Percentiles rank a stretch among this genome's conserved stretches.
These are phyloP conservation scores for Borovskyia barvae DNA, from an alignment of 208 protist genomes.

Conservation along the genomic window DNA sequence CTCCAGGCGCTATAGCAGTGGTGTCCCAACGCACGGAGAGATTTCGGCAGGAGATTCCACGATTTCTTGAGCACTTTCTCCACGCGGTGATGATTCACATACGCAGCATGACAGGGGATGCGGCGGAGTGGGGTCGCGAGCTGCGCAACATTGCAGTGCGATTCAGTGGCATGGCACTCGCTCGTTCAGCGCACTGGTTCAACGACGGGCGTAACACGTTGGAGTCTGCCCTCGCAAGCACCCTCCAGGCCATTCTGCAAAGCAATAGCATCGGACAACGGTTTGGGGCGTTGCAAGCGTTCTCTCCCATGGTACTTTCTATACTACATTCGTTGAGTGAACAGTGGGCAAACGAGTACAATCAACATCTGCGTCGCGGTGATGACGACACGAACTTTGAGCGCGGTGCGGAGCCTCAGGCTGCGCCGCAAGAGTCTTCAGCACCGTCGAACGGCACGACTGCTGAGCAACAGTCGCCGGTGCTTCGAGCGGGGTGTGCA, in stretches of 20 bases:
- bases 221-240: slow-evolving; percentile 3
- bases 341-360: slow-evolving; percentile 27
- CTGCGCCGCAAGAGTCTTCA: neutral
- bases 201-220: slow-evolving; percentile 8
- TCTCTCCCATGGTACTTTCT: slow-evolving; percentile 8
- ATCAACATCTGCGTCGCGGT: slow-evolving; percentile 6
- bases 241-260: slow-evolving; percentile 1
- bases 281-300: slow-evolving; percentile 7
- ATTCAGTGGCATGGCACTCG: slow-evolving; percentile 23
- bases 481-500: no score
- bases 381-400: slow-evolving; percentile 16
- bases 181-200: slow-evolving; percentile 37
- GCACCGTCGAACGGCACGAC: neutral
- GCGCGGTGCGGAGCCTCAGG: neutral
- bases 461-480: no score
- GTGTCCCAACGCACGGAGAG: neutral
- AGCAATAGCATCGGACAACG: neutral
- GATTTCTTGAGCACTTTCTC: slow-evolving; percentile 17
- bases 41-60: slow-evolving; percentile 12
- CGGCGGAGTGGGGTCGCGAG: slow-evolving; percentile 25
- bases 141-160: slow-evolving; percentile 27
- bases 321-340: slow-evolving; percentile 12
- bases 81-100: slow-evolving; percentile 16
- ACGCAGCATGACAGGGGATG: neutral
- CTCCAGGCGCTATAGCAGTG: neutral